phyloP scores from a whole-genome alignment of 371 early-diverging fungal species.

The Syncephalastrum monosporum region DNA sequence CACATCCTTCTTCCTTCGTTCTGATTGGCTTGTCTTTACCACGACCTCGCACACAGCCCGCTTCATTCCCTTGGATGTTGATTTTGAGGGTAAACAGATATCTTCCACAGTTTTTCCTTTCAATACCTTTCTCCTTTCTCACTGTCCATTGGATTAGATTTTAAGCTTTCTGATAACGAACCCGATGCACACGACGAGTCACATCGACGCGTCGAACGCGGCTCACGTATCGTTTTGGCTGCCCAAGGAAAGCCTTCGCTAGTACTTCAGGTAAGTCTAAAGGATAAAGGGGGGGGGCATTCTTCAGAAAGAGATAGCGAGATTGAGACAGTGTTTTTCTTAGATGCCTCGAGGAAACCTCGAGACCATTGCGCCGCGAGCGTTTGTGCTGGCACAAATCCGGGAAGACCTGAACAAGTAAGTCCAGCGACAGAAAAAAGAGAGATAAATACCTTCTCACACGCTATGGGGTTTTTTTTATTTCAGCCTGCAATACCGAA shows the following conservation, averaged over 20 bases:
- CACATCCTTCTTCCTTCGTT: constrained; percentile 86
- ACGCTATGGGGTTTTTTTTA: too few relatives aligned
- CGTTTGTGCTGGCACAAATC: constrained; percentile 84
- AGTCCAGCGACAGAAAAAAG: not conserved
- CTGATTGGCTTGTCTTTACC: constrained; percentile 80
- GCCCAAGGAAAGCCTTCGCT: constrained; percentile 70
- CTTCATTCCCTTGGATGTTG: constrained; percentile 60
- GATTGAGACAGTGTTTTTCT: not conserved
- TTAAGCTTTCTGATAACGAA: constrained; percentile 52
- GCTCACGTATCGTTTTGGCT: constrained; percentile 81
- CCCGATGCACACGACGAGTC: constrained; percentile 71
- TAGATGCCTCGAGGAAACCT: constrained; percentile 94
- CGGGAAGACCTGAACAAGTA: constrained; percentile 66
- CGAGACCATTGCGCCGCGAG: constrained; percentile 94
- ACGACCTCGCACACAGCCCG: constrained; percentile 83
- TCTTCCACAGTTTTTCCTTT: not conserved
- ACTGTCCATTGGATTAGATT: constrained; percentile 18
- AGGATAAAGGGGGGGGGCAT: too few relatives aligned
- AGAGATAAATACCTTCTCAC: not conserved
- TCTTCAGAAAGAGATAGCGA: not conserved
- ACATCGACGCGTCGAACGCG: constrained; percentile 86
- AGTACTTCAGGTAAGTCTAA: constrained; percentile 66
- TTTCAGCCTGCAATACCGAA: constrained; percentile 62
- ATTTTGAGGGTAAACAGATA: constrained; percentile 22
- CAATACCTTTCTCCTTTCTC: constrained; percentile 6